Percentiles rank a stretch among this genome's conserved stretches.
These are phyloP conservation scores for Darksidea phi DNA, from an alignment of 495 filamentous ascomycete genomes.

Conservation along the genomic window DNA sequence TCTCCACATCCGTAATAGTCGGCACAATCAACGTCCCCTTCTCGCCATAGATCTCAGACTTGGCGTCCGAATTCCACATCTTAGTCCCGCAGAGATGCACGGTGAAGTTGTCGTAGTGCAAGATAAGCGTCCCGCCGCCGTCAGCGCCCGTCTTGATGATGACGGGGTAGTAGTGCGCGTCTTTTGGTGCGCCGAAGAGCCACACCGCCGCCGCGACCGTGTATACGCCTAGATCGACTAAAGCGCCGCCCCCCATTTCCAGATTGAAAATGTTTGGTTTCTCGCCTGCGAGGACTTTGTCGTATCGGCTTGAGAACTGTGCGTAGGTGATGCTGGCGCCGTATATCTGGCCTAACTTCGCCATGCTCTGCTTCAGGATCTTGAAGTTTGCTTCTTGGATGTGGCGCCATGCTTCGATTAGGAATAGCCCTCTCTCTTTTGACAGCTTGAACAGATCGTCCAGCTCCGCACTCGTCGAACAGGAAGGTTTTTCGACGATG, in stretches of 20 bases:
- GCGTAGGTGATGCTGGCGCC: conserved; percentile 41
- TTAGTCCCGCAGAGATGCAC: conserved; percentile 19
- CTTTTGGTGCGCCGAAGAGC: conserved; percentile 72
- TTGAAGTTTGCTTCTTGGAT: conserved; percentile 67
- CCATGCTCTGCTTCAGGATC: conserved; percentile 65
- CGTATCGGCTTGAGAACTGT: conserved; percentile 41
- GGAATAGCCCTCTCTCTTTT: conserved; percentile 46
- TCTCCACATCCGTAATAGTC: conserved; percentile 42
- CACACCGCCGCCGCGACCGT: conserved; percentile 77
- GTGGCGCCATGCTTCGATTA: conserved; percentile 44
- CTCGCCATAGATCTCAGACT: conserved; percentile 42
- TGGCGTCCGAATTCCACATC: background rate
- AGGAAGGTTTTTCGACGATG: conserved; percentile 88
- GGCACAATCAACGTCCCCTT: conserved; percentile 41
- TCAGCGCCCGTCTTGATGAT: conserved; percentile 26
- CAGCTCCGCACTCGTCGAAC: conserved; percentile 69
- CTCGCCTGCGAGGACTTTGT: conserved; percentile 54
- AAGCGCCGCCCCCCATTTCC: conserved; percentile 68
- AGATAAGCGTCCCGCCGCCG: conserved; percentile 38
- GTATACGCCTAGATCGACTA: conserved; percentile 85
- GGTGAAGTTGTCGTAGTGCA: conserved; percentile 42
- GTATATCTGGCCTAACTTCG: conserved; percentile 60
- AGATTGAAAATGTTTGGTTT: conserved; percentile 86
- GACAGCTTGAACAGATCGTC: conserved; percentile 66
- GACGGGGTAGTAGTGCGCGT: conserved; percentile 42